Evolutionary conservation across 345 rosid genomes (phyloP).

Genomic region (Salix arbutifolia): DNA sequence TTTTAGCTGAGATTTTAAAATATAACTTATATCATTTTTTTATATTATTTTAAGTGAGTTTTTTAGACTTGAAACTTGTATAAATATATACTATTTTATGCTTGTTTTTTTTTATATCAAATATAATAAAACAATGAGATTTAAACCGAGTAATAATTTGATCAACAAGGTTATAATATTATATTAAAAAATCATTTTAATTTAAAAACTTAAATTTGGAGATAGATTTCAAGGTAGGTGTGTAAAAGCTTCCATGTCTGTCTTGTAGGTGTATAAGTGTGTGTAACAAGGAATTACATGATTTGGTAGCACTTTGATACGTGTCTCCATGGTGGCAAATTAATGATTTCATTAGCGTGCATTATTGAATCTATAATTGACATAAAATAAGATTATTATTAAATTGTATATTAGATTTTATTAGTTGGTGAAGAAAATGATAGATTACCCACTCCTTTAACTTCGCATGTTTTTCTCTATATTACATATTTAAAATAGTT

Average conservation of each 20-base stretch:
- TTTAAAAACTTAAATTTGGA: too few relatives aligned
- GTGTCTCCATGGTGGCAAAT: neutral
- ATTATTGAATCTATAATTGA: neutral
- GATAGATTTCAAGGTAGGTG: too few relatives aligned
- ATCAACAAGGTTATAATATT: rapidly evolving
- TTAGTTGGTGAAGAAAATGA: neutral
- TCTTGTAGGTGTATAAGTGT: too few relatives aligned
- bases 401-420: neutral
- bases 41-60: too few relatives aligned
- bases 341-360: neutral
- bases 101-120: too few relatives aligned
- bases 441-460: neutral
- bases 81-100: rapidly evolving
- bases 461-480: neutral
- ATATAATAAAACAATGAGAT: rapidly evolving
- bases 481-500: too few relatives aligned
- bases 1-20: too few relatives aligned
- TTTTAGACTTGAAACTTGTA: rapidly evolving
- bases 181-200: too few relatives aligned
- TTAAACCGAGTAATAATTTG: rapidly evolving
- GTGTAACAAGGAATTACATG: too few relatives aligned
- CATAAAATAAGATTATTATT: neutral
- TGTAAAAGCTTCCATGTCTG: too few relatives aligned
- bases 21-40: too few relatives aligned
- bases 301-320: neutral